phyloP scores from a whole-genome alignment of 1,139 yeast species.

The Scheffersomyces titani region DNA sequence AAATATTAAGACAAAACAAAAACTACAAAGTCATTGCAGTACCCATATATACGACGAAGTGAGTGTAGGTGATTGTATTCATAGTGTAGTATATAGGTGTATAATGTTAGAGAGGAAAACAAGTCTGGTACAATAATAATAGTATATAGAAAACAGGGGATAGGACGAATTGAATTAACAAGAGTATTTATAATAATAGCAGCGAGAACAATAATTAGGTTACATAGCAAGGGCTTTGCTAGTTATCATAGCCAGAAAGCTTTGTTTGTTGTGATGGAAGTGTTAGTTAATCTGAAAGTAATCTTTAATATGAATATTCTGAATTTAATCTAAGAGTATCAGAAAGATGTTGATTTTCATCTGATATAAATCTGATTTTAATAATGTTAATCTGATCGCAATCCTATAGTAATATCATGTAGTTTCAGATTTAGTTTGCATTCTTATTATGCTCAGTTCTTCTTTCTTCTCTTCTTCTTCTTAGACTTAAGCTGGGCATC shows the following conservation, averaged over 20 bases:
- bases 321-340: neutral
- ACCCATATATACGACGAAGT: neutral
- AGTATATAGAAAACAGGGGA: neutral
- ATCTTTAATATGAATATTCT: neutral
- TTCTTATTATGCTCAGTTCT: neutral
- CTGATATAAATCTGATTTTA: neutral
- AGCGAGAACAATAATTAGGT: neutral
- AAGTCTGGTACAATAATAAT: neutral
- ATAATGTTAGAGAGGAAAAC: neutral
- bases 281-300: neutral
- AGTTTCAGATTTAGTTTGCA: neutral
- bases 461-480: slow-evolving; percentile 1
- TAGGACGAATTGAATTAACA: neutral
- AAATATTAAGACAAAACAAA: neutral
- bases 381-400: neutral
- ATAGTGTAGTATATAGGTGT: neutral
- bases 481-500: slow-evolving; percentile 2
- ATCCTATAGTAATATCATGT: neutral
- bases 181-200: neutral
- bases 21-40: neutral
- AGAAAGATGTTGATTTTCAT: neutral
- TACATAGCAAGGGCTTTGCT: neutral
- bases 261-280: neutral
- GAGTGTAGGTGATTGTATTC: neutral
- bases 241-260: neutral